Conservation (phyloP, 257 asterid genomes). For the Scutellaria galericulata region DNA sequence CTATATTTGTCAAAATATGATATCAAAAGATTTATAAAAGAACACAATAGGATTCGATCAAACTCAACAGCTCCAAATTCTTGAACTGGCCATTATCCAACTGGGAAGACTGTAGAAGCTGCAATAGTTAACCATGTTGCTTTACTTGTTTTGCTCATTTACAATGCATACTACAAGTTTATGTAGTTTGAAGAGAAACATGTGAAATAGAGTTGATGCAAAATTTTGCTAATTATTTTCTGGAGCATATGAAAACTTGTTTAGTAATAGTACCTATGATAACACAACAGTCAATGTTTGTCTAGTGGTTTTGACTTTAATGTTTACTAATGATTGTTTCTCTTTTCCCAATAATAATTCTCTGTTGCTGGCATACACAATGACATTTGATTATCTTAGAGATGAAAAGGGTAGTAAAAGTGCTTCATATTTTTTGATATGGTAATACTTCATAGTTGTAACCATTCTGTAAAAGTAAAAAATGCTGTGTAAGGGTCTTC, state of each 20-base stretch:
- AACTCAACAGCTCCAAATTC: too few relatives aligned
- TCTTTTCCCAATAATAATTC: background rate
- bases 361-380: background rate
- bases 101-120: background rate
- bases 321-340: background rate
- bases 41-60: too few relatives aligned
- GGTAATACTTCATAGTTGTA: background rate
- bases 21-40: too few relatives aligned
- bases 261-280: background rate
- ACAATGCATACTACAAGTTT: too few relatives aligned
- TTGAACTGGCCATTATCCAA: too few relatives aligned
- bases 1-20: too few relatives aligned
- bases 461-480: too few relatives aligned
- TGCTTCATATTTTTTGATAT: conserved; percentile 6
- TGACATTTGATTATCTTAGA: background rate
- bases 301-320: background rate
- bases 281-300: background rate
- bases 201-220: too few relatives aligned
- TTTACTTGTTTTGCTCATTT: background rate
- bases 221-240: background rate
- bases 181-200: too few relatives aligned
- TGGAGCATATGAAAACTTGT: background rate
- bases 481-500: too few relatives aligned
- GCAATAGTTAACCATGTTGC: background rate
- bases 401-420: background rate